Evolutionary conservation across 768 basidiomycete genomes (phyloP).

Genomic region (Calocybe gangraenosa): DNA sequence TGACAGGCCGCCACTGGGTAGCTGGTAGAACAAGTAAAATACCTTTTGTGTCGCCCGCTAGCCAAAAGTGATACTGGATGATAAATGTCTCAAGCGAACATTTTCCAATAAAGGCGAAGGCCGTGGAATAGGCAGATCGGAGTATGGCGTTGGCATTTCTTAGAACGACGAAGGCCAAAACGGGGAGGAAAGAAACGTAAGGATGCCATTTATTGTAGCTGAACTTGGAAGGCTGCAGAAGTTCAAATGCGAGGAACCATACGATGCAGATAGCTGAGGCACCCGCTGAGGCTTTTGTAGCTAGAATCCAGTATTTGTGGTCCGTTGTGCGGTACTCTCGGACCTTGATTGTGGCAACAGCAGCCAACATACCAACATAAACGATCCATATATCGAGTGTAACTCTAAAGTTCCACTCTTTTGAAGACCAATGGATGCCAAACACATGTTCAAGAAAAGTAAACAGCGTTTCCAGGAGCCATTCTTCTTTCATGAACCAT

Average conservation of each 20-base stretch:
- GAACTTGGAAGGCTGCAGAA: constrained; percentile 74
- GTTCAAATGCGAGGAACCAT: constrained; percentile 85
- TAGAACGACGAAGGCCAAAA: constrained; percentile 69
- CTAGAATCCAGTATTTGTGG: constrained; percentile 58
- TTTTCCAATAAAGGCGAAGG: constrained; percentile 79
- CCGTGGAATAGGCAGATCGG: constrained; percentile 61
- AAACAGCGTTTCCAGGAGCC: constrained; percentile 66
- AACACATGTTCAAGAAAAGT: constrained; percentile 57
- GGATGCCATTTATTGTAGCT: constrained; percentile 85
- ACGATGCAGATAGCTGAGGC: constrained; percentile 49
- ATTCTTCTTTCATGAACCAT: constrained; percentile 58
- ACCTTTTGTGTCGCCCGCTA: constrained; percentile 80
- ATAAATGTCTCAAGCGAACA: constrained; percentile 92
- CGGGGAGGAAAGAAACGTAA: constrained; percentile 77
- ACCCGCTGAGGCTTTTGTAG: constrained; percentile 44
- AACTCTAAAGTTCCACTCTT: constrained; percentile 87
- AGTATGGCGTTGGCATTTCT: constrained; percentile 71
- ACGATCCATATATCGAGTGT: constrained; percentile 87
- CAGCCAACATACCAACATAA: constrained; percentile 80
- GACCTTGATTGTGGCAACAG: constrained; percentile 69
- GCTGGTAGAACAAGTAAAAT: constrained; percentile 78
- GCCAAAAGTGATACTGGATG: constrained; percentile 85
- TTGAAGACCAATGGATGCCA: constrained; percentile 78
- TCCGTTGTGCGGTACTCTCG: constrained; percentile 72
- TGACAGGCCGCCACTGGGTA: constrained; percentile 66